Evolutionary conservation across 176 grass and related monocot genomes (phyloP).

Genomic region (Thinopyrum elongatum): DNA sequence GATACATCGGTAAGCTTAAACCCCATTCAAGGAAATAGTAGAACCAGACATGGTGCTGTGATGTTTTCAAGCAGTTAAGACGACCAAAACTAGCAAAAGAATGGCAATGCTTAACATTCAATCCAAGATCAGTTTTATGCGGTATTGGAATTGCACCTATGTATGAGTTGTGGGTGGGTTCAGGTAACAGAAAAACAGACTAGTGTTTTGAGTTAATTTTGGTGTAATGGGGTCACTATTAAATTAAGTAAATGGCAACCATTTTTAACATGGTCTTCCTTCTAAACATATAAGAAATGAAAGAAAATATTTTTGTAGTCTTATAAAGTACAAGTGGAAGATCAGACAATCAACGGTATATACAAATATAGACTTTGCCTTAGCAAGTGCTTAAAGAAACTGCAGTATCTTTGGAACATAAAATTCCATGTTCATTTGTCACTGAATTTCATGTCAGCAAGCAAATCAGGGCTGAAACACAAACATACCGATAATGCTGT

Average conservation of each 20-base stretch:
- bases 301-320: not conserved
- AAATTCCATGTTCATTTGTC: not conserved
- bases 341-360: slow-evolving; percentile 1
- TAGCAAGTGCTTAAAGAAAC: not conserved
- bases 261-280: not conserved
- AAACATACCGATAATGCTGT: slow-evolving; percentile 64
- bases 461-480: slow-evolving; percentile 1
- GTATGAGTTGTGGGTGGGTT: not conserved
- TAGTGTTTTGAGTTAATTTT: not conserved
- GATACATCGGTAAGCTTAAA: not conserved
- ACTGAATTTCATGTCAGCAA: slow-evolving; percentile 18
- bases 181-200: not conserved
- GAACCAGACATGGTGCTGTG: not conserved
- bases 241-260: not conserved
- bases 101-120: not conserved
- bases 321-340: not conserved
- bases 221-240: not conserved
- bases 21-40: not conserved
- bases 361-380: slow-evolving; percentile 3
- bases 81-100: not conserved
- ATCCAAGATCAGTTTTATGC: not conserved
- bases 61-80: not conserved
- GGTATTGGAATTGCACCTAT: not conserved
- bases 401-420: not conserved
- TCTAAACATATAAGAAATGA: no score